A percentile compares a stretch with the other conserved stretches of the same genome.
These are phyloP conservation scores for Rhizopogon sp. DNA, from an alignment of 768 basidiomycete species.

Conservation along the genomic window DNA sequence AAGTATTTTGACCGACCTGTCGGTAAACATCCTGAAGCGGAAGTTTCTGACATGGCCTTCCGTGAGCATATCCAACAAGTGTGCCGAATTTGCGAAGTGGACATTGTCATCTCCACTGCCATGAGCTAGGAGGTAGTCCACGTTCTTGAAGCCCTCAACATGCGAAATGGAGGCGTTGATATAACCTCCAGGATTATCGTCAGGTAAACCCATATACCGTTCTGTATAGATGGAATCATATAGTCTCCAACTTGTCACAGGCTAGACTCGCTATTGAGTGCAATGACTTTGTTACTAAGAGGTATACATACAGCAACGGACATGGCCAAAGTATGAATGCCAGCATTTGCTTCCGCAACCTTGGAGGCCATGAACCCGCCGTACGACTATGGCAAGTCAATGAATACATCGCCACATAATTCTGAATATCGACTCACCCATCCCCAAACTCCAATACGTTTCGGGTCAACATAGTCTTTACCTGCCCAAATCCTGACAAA, in stretches of 20 bases:
- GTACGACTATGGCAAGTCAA: slow-evolving; percentile 58
- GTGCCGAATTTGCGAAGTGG: slow-evolving; percentile 88
- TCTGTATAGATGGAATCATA: slow-evolving; percentile 97
- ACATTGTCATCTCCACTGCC: slow-evolving; percentile 98
- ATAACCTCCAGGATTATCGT: slow-evolving; percentile 82
- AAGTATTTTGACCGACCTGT: slow-evolving; percentile 56
- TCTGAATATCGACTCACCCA: slow-evolving; percentile 59
- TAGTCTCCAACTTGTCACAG: slow-evolving; percentile 82
- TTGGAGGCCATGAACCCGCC: slow-evolving; percentile 97
- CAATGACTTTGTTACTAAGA: not conserved
- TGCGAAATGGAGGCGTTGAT: slow-evolving; percentile 82
- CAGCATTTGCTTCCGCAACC: slow-evolving; percentile 84
- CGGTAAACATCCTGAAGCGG: slow-evolving; percentile 95
- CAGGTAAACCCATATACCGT: slow-evolving; percentile 89
- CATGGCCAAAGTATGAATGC: slow-evolving; percentile 88
- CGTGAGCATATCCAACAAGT: slow-evolving; percentile 91
- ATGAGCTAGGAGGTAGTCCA: slow-evolving; percentile 82
- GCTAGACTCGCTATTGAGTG: slow-evolving; percentile 35
- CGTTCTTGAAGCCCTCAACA: slow-evolving; percentile 79
- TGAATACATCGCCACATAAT: slow-evolving; percentile 1
- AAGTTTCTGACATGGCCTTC: slow-evolving; percentile 64
- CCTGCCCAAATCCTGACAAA: slow-evolving; percentile 68
- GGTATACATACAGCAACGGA: slow-evolving; percentile 69
- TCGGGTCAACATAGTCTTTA: slow-evolving; percentile 83
- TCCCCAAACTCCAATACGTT: slow-evolving; percentile 93